Evolutionary conservation across 495 filamentous ascomycete genomes (phyloP), one percentile per base, ranked within the genome.

Genomic region (Neurospora cerealis): DNA sequence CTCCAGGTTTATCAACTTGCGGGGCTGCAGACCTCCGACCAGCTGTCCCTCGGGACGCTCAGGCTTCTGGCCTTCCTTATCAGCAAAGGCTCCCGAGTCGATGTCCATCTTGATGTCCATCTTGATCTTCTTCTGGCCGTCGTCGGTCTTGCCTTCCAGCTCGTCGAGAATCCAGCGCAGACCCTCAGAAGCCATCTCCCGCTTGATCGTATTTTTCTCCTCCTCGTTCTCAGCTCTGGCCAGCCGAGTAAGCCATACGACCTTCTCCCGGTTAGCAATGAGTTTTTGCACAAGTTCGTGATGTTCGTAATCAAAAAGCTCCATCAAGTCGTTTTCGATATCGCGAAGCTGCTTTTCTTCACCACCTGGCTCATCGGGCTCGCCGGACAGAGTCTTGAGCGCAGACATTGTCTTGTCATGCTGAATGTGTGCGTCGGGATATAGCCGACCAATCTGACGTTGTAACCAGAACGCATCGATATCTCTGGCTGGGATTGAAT

Each of bases 391-490:
- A 48, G 96, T 95, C 39, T 92, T 89, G 24, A 98, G 85, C 0
- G 93, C 94, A 74, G 92, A 85, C 62, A 88, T 85, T 2, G 96
- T 93, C 81, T 97, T 97, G 75, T 93, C 92, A 74, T 97, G 93
- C 75, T 97, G 94, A 10, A 87, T 91, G 79, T 98, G 95, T 5
- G 95, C 91, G 83, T 99, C 96, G 15, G 91, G 86, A 79, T 97
- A 98, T 28, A 97, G 86, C 17, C 86, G 81, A 69, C 95, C 94
- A 70, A 99, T 94, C 76, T 98, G 93, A 71, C 96, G 88, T 80
- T 98, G 96, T 39, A 99, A 83, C 96, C 96, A 99, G 82, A 93
- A 98, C 37, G 96, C 96, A 81, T 99, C 96, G 71, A 99, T 97
- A 71, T 97, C 93, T 71, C 92, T 89, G 44, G 92, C 93, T 44